Conservation (phyloP, 768 basidiomycete genomes). For the Gloeophyllum trabeum region DNA sequence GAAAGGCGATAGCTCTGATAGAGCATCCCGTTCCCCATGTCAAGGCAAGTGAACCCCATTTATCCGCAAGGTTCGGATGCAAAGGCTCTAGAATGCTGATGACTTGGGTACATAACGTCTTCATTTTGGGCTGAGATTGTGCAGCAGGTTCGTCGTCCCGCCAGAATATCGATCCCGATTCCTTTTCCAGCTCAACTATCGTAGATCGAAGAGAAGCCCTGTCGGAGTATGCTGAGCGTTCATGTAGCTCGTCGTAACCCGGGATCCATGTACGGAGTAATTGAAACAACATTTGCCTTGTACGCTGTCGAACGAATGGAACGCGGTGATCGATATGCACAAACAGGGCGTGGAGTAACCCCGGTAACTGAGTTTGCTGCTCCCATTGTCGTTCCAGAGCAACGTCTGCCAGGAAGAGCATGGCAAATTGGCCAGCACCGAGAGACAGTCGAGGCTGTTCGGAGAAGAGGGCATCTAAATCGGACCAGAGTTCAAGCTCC, state of each 20-base stretch:
- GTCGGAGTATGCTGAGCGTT: conserved; percentile 37
- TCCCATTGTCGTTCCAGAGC: conserved; percentile 73
- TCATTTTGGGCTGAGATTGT: conserved; percentile 57
- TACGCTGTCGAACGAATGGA: conserved; percentile 55
- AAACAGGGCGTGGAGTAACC: conserved; percentile 70
- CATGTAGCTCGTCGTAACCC: conserved; percentile 62
- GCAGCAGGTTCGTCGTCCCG: conserved; percentile 51
- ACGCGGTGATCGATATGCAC: conserved; percentile 75
- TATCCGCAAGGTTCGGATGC: conserved; percentile 53
- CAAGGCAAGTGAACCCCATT: conserved; percentile 75
- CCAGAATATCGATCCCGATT: conserved; percentile 54
- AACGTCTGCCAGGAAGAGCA: conserved; percentile 73
- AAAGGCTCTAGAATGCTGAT: conserved; percentile 59
- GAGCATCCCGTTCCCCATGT: conserved; percentile 83
- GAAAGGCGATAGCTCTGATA: conserved; percentile 75
- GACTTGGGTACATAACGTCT: conserved; percentile 51
- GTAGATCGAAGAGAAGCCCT: conserved; percentile 37
- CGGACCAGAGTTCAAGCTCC: conserved; percentile 70
- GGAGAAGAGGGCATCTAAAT: conserved; percentile 66
- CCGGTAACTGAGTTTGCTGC: conserved; percentile 53
- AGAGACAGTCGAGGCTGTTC: conserved; percentile 60
- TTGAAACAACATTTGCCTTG: conserved; percentile 77
- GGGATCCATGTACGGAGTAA: conserved; percentile 73
- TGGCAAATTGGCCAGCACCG: conserved; percentile 80
- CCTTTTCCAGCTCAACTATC: conserved; percentile 44